Percentiles rank a stretch among this genome's conserved stretches.
These are phyloP conservation scores for Amniculicola lignicola DNA, from an alignment of 495 filamentous ascomycete genomes.

Conservation along the genomic window DNA sequence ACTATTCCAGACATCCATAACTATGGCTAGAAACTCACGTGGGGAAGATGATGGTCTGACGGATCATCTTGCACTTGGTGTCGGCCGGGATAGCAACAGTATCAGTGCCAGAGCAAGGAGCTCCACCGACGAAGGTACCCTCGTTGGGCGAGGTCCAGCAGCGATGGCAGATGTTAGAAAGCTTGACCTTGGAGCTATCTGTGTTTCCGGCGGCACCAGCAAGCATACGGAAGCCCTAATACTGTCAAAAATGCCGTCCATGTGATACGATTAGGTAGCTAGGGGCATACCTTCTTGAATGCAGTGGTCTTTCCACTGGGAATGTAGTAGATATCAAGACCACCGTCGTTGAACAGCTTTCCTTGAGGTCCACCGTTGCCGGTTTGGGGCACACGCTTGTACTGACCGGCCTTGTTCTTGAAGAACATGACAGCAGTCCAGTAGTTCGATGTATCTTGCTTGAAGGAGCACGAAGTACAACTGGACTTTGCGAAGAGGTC, in stretches of 20 bases:
- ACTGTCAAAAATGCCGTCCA: background rate
- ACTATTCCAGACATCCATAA: background rate
- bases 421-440: slow-evolving; percentile 37
- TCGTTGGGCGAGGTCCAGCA: slow-evolving; percentile 52
- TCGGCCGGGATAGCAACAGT: slow-evolving; percentile 33
- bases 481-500: slow-evolving; percentile 17
- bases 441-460: slow-evolving; percentile 33
- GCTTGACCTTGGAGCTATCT: slow-evolving; percentile 46
- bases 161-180: slow-evolving; percentile 40
- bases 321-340: slow-evolving; percentile 38
- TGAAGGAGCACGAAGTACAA: slow-evolving; percentile 32
- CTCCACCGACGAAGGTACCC: slow-evolving; percentile 26
- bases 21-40: slow-evolving; percentile 29
- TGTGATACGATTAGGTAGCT: background rate
- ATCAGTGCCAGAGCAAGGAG: slow-evolving; percentile 27
- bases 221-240: slow-evolving; percentile 32
- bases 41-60: slow-evolving; percentile 53
- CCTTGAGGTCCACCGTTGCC: slow-evolving; percentile 32
- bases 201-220: slow-evolving; percentile 28
- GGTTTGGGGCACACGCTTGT: slow-evolving; percentile 24
- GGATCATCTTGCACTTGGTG: slow-evolving; percentile 54
- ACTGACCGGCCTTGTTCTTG: slow-evolving; percentile 29
- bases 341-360: slow-evolving; percentile 33
- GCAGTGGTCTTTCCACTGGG: slow-evolving; percentile 35
- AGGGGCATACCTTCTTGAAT: slow-evolving; percentile 28